phyloP scores from a whole-genome alignment of 2,329 filamentous ascomycete species.

The Penicillium psychrosexuale region DNA sequence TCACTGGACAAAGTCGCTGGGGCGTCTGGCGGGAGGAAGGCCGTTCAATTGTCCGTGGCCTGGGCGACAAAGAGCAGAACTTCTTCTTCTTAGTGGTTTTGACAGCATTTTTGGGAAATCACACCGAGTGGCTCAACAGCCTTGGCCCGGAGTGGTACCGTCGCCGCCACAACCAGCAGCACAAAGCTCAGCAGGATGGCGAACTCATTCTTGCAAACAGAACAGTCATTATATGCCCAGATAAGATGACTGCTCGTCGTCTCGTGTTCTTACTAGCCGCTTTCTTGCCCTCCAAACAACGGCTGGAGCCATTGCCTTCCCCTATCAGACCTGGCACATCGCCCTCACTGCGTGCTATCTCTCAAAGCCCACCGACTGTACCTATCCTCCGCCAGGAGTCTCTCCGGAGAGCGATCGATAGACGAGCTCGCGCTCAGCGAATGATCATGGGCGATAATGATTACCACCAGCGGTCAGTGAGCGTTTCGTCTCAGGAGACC shows the following conservation, averaged over 20 bases:
- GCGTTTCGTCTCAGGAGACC: conserved; percentile 45
- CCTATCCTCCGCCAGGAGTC: conserved; percentile 53
- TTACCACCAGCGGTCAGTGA: conserved; percentile 41
- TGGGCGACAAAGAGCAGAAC: conserved; percentile 56
- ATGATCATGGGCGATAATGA: conserved; percentile 35
- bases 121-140: conserved; percentile 58
- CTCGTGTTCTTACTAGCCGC: conserved; percentile 58
- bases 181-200: conserved; percentile 47
- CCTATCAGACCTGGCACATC: conserved; percentile 42
- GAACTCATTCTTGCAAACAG: conserved; percentile 51
- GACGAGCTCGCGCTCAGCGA: conserved; percentile 49
- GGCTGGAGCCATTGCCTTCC: conserved; percentile 38
- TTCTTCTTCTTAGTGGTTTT: conserved; percentile 59
- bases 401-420: conserved; percentile 53
- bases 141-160: conserved; percentile 55
- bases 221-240: conserved; percentile 56
- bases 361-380: conserved; percentile 53
- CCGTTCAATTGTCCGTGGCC: conserved; percentile 54
- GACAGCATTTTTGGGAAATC: conserved; percentile 58
- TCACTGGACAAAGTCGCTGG: conserved; percentile 58
- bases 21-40: conserved; percentile 61
- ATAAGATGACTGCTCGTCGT: conserved; percentile 58
- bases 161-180: conserved; percentile 51
- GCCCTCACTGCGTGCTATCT: conserved; percentile 49
- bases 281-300: conserved; percentile 53